Evolutionary conservation across 2,329 filamentous ascomycete species (phyloP).

Genomic region (Tolypocladium inflatum): DNA sequence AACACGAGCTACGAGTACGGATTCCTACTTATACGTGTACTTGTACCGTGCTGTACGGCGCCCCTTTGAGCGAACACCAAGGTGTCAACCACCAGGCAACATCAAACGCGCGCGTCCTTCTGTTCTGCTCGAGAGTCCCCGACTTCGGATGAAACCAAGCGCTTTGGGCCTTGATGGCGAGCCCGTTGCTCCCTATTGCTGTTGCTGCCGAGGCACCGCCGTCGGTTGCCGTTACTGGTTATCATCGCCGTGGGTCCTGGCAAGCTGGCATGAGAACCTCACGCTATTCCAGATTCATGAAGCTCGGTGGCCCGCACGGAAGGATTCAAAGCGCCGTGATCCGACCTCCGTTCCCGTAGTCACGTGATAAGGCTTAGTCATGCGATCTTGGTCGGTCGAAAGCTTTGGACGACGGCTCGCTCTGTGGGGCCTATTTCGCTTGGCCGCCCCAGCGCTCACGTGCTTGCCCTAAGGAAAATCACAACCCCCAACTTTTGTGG

Average conservation of each 20-base stretch:
- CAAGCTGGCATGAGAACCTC: not conserved
- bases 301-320: not conserved
- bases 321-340: not conserved
- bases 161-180: not conserved
- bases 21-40: no score
- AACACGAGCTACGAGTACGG: not conserved
- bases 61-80: no score
- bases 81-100: not conserved
- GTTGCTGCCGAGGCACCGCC: not conserved
- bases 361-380: slow-evolving; percentile 1
- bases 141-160: not conserved
- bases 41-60: no score
- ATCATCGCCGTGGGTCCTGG: not conserved
- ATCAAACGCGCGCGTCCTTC: not conserved
- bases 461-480: slow-evolving; percentile 33
- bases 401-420: not conserved
- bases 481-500: slow-evolving; percentile 23
- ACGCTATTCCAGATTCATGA: not conserved
- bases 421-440: slow-evolving; percentile 8
- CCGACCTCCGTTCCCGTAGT: not conserved
- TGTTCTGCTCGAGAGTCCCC: not conserved
- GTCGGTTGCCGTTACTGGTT: not conserved
- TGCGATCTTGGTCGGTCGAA: not conserved
- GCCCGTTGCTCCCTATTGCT: no score
- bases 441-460: slow-evolving; percentile 21